Conservation (phyloP, 2,329 filamentous ascomycete species). For the Neoascochyta sp. region DNA sequence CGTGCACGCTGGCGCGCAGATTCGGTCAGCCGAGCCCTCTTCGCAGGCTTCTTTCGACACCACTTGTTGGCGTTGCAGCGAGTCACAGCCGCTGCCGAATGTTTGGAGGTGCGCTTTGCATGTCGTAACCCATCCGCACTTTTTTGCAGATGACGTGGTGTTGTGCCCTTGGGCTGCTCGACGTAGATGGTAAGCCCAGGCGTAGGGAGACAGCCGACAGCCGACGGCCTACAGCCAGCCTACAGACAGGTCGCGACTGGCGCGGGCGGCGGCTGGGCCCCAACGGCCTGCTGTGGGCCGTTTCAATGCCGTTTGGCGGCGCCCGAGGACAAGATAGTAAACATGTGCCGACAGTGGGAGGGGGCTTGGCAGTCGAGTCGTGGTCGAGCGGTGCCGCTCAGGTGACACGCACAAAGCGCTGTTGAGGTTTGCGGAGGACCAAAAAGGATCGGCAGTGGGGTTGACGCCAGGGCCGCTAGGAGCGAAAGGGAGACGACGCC, state of each 20-base stretch:
- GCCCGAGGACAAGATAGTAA: slow-evolving; percentile 4
- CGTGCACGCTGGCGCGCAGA: slow-evolving; percentile 21
- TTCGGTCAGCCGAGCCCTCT: slow-evolving; percentile 30
- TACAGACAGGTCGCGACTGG: too few relatives aligned
- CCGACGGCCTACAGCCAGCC: not conserved
- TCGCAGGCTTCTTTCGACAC: slow-evolving; percentile 35
- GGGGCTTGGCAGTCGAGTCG: slow-evolving; percentile 7
- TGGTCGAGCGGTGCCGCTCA: slow-evolving; percentile 5
- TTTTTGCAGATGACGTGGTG: too few relatives aligned
- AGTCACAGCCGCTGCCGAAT: slow-evolving; percentile 1
- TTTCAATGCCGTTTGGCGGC: slow-evolving; percentile 3
- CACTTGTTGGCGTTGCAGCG: slow-evolving; percentile 5
- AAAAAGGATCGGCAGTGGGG: slow-evolving; percentile 2
- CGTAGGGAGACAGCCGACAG: slow-evolving; percentile 3
- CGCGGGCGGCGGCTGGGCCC: not conserved
- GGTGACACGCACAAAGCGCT: slow-evolving; percentile 4
- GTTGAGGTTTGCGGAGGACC: slow-evolving; percentile 3
- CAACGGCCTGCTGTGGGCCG: slow-evolving; percentile 1
- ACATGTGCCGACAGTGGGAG: slow-evolving; percentile 3
- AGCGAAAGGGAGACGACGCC: slow-evolving; percentile 3
- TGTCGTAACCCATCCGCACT: too few relatives aligned
- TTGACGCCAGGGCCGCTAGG: not conserved
- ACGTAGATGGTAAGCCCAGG: too few relatives aligned
- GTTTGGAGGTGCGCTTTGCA: not conserved
- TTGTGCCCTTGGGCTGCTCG: too few relatives aligned